These are phyloP conservation scores for Taxillus chinensis DNA, from an alignment of 164 flowering plant genomes.

Conservation along the genomic window DNA sequence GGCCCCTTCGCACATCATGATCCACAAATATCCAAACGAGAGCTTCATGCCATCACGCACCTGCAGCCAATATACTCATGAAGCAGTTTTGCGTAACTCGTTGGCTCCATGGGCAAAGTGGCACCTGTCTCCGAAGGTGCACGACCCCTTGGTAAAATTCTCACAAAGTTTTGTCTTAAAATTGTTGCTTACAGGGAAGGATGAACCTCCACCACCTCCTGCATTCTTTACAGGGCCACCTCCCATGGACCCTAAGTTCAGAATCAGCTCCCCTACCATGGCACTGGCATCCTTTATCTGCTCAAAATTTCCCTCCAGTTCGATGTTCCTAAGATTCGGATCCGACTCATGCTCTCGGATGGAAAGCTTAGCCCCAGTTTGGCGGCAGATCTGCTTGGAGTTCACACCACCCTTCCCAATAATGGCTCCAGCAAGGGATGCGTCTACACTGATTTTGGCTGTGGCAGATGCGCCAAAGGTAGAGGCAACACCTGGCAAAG, in stretches of 20 bases:
- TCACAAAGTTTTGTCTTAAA: slow-evolving; percentile 68
- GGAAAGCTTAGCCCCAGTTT: slow-evolving; percentile 74
- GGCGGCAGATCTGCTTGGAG: slow-evolving; percentile 82
- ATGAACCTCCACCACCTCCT: slow-evolving; percentile 7
- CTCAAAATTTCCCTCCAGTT: slow-evolving; percentile 87
- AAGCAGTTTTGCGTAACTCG: slow-evolving; percentile 40
- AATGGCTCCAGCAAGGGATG: slow-evolving; percentile 82
- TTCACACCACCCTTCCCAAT: slow-evolving; percentile 91
- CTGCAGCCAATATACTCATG: slow-evolving; percentile 9
- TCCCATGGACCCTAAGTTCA: slow-evolving; percentile 23
- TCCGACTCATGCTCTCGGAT: slow-evolving; percentile 79
- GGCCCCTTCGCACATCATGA: too few species aligned
- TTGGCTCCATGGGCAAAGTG: slow-evolving; percentile 69
- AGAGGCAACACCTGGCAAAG: slow-evolving; percentile 41
- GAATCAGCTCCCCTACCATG: slow-evolving; percentile 73
- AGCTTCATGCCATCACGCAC: too few species aligned
- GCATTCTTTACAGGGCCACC: slow-evolving; percentile 14
- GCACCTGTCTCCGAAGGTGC: slow-evolving; percentile 68
- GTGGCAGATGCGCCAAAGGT: slow-evolving; percentile 79
- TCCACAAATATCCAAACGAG: too few species aligned
- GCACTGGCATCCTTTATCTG: slow-evolving; percentile 79
- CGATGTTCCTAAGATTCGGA: slow-evolving; percentile 71
- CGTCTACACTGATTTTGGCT: slow-evolving; percentile 87
- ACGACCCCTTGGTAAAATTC: slow-evolving; percentile 49
- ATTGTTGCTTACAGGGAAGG: slow-evolving; percentile 23